Evolutionary conservation across 345 rosid species (phyloP), one percentile per base, ranked within the genome.

Genomic region (Salix viminalis): DNA sequence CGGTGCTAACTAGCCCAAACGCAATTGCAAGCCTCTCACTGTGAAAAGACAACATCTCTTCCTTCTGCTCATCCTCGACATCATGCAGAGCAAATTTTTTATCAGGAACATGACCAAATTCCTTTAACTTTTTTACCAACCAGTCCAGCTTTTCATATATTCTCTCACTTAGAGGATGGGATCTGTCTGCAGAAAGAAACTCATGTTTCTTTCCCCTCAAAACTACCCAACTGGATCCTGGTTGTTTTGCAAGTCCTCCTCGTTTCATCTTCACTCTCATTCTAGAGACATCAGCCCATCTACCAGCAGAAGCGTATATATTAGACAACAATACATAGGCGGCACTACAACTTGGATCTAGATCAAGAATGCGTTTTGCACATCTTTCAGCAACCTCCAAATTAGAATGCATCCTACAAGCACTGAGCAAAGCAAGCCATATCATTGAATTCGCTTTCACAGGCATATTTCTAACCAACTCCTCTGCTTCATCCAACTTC

Each of bases 401-500:
- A 82, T 90, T 84, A 44, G 71, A 87, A 77, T 87, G 90, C 86
- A 86, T 79, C 74, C 83, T 89, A 60, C 92, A 87, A 67, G 97
- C 93, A 81, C 97, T 85, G 11, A 92, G 96, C 46, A 94, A 87
- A 71, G 93, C 87, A 52, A 90, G 70, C 97, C 96, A 94, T 52
- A 91, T 79, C 71, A 69, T 73, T 42, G 86, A 79, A 82, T 85
- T 92, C 67, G 93, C 85, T 79, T 85, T 42, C 84, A 85, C 23
- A 9, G 85, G 83, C 90, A 88, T 90, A 71, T 71, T 84, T 75
- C 73, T 65, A 19, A 90, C 84, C 15, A 89, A 78, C 37, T 90
- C 84, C 81, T 92, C 96, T 58, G 93, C 94, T 77, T 90, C 91
- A 58, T 87, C 84, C 72, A 90, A 26, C 48, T 90, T 73, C 75